Percentiles rank a stretch among this genome's conserved stretches.
These are phyloP conservation scores for Wakefieldia striispora DNA, from an alignment of 768 basidiomycete species.

Conservation along the genomic window DNA sequence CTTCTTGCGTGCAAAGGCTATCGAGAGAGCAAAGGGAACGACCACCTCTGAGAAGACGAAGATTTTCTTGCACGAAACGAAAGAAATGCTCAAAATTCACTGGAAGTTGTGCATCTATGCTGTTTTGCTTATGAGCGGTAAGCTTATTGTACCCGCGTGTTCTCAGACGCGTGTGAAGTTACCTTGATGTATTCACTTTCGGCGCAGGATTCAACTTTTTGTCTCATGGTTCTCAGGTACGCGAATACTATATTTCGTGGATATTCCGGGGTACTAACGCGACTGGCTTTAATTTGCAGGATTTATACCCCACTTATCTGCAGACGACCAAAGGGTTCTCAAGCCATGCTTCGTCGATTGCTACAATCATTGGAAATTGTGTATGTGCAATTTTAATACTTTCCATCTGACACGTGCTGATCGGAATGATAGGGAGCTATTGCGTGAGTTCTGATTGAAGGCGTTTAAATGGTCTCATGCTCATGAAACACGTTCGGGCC, in stretches of 20 bases:
- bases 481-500: not conserved
- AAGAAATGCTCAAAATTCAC: conserved; percentile 74
- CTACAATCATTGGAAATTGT: conserved; percentile 82
- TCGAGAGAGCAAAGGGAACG: conserved; percentile 42
- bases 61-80: conserved; percentile 70
- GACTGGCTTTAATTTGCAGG: conserved; percentile 32
- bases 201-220: conserved; percentile 69
- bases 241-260: not conserved
- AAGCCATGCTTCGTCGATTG: conserved; percentile 57
- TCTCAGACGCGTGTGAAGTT: not conserved
- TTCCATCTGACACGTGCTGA: not conserved
- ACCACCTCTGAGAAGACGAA: conserved; percentile 51
- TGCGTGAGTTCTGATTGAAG: conserved; percentile 33
- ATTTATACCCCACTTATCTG: conserved; percentile 78
- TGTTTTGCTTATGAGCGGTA: conserved; percentile 72
- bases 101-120: conserved; percentile 86
- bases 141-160: conserved; percentile 1
- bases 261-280: not conserved
- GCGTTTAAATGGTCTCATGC: conserved; percentile 1
- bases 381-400: conserved; percentile 32
- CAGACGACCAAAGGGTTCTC: conserved; percentile 59
- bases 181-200: not conserved
- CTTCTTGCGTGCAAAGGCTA: conserved; percentile 65
- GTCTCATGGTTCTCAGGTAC: conserved; percentile 66
- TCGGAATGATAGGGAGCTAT: conserved; percentile 39